A percentile compares a stretch with the other conserved stretches of the same genome.
phyloP scores from a whole-genome alignment of 208 protist species.

The Entamoeba invadens region DNA sequence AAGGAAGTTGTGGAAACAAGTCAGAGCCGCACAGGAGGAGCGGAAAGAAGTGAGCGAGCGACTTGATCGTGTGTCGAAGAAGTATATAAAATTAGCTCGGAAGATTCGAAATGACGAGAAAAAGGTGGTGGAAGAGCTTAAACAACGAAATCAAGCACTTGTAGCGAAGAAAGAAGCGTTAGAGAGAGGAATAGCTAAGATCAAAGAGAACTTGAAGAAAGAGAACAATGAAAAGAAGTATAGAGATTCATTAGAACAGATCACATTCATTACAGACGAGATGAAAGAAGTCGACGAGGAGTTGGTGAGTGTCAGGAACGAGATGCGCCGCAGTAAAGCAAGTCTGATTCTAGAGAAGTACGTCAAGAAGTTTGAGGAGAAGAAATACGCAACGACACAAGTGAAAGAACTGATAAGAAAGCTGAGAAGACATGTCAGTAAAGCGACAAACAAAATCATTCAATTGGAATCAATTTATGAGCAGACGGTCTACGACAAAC shows the following conservation, averaged over 20 bases:
- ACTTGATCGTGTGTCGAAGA: neutral
- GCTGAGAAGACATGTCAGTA: neutral
- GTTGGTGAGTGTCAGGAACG: neutral
- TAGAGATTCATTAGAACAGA: neutral
- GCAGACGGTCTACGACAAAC: neutral
- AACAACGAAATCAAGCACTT: neutral
- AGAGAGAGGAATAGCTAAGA: neutral
- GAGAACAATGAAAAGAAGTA: neutral
- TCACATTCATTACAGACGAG: neutral
- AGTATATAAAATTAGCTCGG: neutral
- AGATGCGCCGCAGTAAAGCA: neutral
- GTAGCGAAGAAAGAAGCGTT: neutral
- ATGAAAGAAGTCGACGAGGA: neutral
- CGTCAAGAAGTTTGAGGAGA: neutral
- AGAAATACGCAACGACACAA: neutral
- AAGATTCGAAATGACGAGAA: neutral
- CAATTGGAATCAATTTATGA: neutral
- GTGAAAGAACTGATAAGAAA: neutral
- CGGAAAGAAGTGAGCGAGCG: neutral
- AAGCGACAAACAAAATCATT: neutral
- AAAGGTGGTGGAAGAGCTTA: neutral
- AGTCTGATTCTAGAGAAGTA: neutral
- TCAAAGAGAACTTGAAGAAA: neutral
- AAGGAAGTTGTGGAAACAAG: neutral
- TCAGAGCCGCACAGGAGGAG: neutral